Evolutionary conservation across 257 asterid species (phyloP), one percentile per base, ranked within the genome.

Genomic region (Fraxinus pennsylvanica): DNA sequence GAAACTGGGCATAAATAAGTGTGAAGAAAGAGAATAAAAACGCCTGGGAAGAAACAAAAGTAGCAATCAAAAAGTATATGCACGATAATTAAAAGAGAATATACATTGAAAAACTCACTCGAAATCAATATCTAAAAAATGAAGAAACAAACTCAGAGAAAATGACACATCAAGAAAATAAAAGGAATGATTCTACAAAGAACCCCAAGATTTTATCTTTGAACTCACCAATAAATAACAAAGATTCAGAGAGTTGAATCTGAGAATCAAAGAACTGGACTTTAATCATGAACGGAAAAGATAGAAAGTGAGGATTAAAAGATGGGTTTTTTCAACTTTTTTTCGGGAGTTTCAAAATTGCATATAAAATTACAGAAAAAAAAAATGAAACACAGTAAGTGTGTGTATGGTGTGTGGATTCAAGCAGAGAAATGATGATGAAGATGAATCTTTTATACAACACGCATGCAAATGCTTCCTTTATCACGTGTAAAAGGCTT

Each of bases 401-500:
- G 66, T 22, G 29, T n/a, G 66, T 57, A 57, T 57, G 66, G 32
- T 63, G 69, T 63, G 36, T 10, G 35, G 19, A 63, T 63, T 63
- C 68, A 25, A 9, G 30, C 22, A 61, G 69, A 63, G 69, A 8
- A 27, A 76, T 79, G 89, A 85, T 84, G 92, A 81, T 86, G 35
- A 63, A 25, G 69, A 63, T 27, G 93, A 85, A 86, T 88, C 96
- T 90, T 88, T 89, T 86, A 88, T 84, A 88, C 91, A 86, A 21
- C 67, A 21, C 95, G 92, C 98, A 93, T 93, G 98, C 98, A 93
- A 87, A 54, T 87, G 91, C 91, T 88, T 86, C 88, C 90, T 86
- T 87, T 81, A 84, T 91, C 97, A 90, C 96, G 93, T 90, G 94
- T 88, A 85, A 88, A 88, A 84, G 88, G 79, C 88, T 83, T 82